Evolutionary conservation across 805 yeast species (phyloP), one percentile per base, ranked within the genome.

Genomic region (Candida stauntonica): DNA sequence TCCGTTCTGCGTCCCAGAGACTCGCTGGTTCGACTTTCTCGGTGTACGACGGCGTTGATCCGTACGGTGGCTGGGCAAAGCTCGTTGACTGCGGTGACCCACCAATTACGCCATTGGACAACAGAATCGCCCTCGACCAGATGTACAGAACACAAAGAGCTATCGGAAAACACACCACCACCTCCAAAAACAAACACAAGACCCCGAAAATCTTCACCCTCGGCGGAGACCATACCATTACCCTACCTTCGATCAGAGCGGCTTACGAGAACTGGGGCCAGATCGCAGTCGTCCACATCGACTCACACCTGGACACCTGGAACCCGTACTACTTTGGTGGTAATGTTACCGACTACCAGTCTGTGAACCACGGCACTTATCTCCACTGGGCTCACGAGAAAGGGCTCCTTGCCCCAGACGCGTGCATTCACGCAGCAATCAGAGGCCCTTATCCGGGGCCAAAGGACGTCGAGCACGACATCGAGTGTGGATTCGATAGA

Each of bases 261-360:
- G 73, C 71, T 14, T 68, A 62, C 36, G 77, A 73, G 42, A 58
- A 64, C 43, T 61, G 60, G 49, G 75, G 76, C 7, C 56, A 60
- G 34, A 44, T 73, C n/a, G 64, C 70, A 13, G 74, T 73, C 57
- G 55, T 41, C 52, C 75, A 80, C 54, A 79, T 80, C 46, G 87
- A 80, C 54, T 69, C 81, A 18, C 87, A 80, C 55, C 68, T 80
- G 31, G 87, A 81, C 58, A 79, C 86, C 3, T 80, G 86, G 82
- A 69, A 72, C 46, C 87, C 87, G 5, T 57, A 64, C 36, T 72
- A 68, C 15, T 62, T 79, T 26, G 86, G 86, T 9, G 86, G 86
- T 4, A 81, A 77, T 6, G 58, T 79, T 17, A 63, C 80, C 11
- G 66, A 72, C 46, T 79, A 81, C 51, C 74, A 78, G 62, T 61